These are phyloP conservation scores for Volutella citrinella DNA, from an alignment of 2,329 filamentous ascomycete species.

Conservation along the genomic window DNA sequence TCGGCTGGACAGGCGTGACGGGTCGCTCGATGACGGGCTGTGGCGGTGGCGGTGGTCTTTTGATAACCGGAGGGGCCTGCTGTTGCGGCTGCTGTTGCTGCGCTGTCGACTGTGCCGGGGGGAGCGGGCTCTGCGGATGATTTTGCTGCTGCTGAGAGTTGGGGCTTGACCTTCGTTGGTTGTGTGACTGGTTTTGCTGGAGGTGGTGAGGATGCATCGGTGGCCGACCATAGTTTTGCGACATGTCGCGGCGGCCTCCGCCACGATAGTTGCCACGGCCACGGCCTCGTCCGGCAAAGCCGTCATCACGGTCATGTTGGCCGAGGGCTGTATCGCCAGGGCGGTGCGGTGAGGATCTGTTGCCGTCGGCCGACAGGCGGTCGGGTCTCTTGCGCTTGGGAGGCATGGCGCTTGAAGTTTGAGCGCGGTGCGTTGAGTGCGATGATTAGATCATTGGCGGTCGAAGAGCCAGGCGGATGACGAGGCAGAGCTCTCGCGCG, in stretches of 20 bases:
- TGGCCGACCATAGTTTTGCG: conserved; percentile 33
- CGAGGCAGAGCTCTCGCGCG: conserved; percentile 2
- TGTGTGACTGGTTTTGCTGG: conserved; percentile 14
- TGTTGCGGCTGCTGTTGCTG: conserved; percentile 17
- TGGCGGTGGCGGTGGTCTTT: conserved; percentile 16
- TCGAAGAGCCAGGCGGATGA: conserved; percentile 4
- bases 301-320: conserved; percentile 57
- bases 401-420: conserved; percentile 43
- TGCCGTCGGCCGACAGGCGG: conserved; percentile 45
- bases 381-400: conserved; percentile 60
- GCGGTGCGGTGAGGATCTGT: conserved; percentile 60
- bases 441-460: conserved; percentile 34
- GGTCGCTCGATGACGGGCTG: conserved; percentile 24
- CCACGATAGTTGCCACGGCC: conserved; percentile 41
- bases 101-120: no score
- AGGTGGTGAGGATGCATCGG: conserved; percentile 20
- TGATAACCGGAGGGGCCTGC: conserved; percentile 17
- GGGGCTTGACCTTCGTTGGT: conserved; percentile 19
- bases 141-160: conserved; percentile 9
- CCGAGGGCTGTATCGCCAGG: conserved; percentile 54
- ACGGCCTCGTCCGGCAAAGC: conserved; percentile 43
- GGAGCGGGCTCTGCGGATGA: conserved; percentile 20
- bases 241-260: conserved; percentile 51
- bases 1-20: conserved; percentile 35
- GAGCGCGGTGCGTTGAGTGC: conserved; percentile 9